Evolutionary conservation across 2,329 filamentous ascomycete genomes (phyloP), one percentile per base, ranked within the genome.

Genomic region (Chrysosporium queenslandicum): DNA sequence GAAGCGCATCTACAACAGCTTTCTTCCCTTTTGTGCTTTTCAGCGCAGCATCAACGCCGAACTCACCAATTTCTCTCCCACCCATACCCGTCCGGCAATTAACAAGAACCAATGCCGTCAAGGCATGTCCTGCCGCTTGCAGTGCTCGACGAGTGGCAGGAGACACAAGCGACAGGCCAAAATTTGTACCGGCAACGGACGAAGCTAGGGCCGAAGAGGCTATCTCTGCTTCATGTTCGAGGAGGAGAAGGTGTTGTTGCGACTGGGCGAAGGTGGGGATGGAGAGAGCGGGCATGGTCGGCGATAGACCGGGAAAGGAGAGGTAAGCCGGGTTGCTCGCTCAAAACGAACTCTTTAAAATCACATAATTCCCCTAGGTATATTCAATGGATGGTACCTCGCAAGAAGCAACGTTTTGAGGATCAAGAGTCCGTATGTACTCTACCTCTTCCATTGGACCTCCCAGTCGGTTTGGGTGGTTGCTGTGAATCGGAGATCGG

Each of bases 31-130:
- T 50, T 30, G 46, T 46, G 43, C 34, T 36, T 14, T 45, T 30
- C 1, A 84, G 78, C 0, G 88, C 86, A n/a, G 79, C 71, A 62
- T 96, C 91, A 1, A 71, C 68, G 1, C 72, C 74, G 4, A 98
- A 80, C 66, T 96, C 90, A 2, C 96, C 73, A 1, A 98, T 85
- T 0, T 87, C 88, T 58, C 88, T 86, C n/a, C 92, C 92, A 14
- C 90, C 92, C 34, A 96, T 75, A 0, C 92, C 92, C 0, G 92
- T 98, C 27, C 90, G 83, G 64, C 86, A 86, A 16, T 85, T 83
- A 9, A 78, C 74, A 30, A 94, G 73, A 29, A 79, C 72, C 7
- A 97, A 79, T 0, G 68, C 69, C 1, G 66, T 71, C 2, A 71
- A 49, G 0, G 69, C 69, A 55, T 70, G 64, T 9, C 69, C 69